phyloP scores from a whole-genome alignment of 345 rosid species.

The Lumnitzera littorea region DNA sequence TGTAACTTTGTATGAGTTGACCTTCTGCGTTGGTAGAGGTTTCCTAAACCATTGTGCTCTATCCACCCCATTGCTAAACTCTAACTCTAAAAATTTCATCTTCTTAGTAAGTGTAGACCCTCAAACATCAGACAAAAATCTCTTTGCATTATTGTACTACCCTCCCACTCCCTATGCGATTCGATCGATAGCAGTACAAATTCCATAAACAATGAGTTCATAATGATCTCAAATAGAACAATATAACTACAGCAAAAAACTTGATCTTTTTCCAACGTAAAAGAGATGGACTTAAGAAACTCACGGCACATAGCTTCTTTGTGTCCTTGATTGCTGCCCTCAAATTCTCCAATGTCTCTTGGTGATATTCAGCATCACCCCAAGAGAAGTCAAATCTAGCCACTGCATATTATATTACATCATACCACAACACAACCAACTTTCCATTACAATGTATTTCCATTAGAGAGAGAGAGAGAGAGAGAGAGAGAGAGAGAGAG shows the following conservation, averaged over 20 bases:
- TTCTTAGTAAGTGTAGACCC: no score
- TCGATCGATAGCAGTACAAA: no score
- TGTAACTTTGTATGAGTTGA: no score
- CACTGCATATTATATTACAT: conserved; percentile 26
- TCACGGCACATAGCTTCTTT: conserved; percentile 88
- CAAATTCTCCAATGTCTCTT: conserved; percentile 74
- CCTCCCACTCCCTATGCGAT: no score
- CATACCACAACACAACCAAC: neutral
- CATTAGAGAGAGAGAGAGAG: no score
- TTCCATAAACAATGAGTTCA: no score
- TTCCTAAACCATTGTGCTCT: no score
- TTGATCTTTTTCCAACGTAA: neutral
- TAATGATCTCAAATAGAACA: neutral
- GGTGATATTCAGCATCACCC: conserved; percentile 76
- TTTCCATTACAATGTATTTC: neutral
- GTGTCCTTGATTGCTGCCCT: conserved; percentile 69
- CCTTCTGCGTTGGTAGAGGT: no score
- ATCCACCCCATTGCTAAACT: no score
- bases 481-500: neutral
- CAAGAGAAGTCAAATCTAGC: conserved; percentile 93
- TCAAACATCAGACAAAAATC: no score
- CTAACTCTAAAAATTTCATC: no score
- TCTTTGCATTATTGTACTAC: no score
- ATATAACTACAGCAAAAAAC: neutral
- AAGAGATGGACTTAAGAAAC: conserved; percentile 4